Conservation (phyloP, 352 stramenopile species). For the Pythium grandisporangium region DNA sequence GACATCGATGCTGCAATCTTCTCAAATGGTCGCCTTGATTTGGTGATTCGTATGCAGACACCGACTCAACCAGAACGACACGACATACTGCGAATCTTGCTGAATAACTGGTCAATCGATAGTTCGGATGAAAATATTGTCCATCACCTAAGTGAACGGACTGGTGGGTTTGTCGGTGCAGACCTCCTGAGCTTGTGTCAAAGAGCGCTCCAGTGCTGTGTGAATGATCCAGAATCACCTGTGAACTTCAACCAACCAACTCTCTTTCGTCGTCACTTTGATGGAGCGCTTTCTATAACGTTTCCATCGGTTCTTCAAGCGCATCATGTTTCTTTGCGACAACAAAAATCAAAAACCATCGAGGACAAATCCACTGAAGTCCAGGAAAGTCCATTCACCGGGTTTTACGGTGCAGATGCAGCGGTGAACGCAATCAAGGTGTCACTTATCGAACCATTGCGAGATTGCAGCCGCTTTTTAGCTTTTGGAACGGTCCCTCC, state of each 20-base stretch:
- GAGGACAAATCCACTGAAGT: too few relatives aligned
- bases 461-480: slow-evolving; percentile 93
- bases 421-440: slow-evolving; percentile 94
- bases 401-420: slow-evolving; percentile 96
- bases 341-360: slow-evolving; percentile 12
- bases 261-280: slow-evolving; percentile 33
- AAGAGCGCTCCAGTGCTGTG: slow-evolving; percentile 46
- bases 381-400: slow-evolving; percentile 27
- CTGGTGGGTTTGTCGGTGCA: slow-evolving; percentile 92
- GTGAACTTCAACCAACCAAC: not conserved
- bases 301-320: slow-evolving; percentile 95
- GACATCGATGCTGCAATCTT: slow-evolving; percentile 89
- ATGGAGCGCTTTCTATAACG: slow-evolving; percentile 86
- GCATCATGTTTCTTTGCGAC: slow-evolving; percentile 85
- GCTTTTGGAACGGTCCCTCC: slow-evolving; percentile 95
- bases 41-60: slow-evolving; percentile 93
- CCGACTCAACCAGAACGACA: slow-evolving; percentile 87
- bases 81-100: slow-evolving; percentile 90
- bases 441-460: slow-evolving; percentile 96
- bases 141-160: slow-evolving; percentile 88
- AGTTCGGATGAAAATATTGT: slow-evolving; percentile 62
- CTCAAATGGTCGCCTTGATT: slow-evolving; percentile 95
- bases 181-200: slow-evolving; percentile 77
- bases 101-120: slow-evolving; percentile 59
- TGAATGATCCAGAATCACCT: slow-evolving; percentile 25